Evolutionary conservation across 2,329 filamentous ascomycete species (phyloP).

Genomic region (Colletotrichum simmondsii): DNA sequence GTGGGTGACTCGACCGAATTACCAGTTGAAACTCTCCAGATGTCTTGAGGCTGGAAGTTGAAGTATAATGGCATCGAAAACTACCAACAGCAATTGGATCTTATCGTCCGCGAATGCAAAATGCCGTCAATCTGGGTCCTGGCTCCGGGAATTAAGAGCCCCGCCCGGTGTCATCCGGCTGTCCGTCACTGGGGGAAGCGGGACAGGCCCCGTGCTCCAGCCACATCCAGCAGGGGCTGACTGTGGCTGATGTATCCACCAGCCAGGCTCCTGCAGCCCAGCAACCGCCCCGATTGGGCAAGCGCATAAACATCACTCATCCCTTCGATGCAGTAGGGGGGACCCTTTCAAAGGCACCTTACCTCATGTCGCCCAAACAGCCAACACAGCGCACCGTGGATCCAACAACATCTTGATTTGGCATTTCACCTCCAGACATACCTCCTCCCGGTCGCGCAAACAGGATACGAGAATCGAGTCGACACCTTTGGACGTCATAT

Average conservation of each 20-base stretch:
- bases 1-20: neutral
- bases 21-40: neutral
- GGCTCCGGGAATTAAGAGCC: neutral
- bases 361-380: conserved; percentile 24
- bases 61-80: neutral
- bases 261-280: conserved; percentile 26
- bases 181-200: neutral
- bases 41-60: neutral
- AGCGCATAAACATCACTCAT: conserved; percentile 33
- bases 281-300: conserved; percentile 35
- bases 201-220: neutral
- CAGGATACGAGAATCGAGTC: neutral
- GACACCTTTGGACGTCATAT: conserved; percentile 12
- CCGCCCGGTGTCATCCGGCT: neutral
- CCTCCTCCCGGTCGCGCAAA: neutral
- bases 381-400: conserved; percentile 12
- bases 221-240: neutral
- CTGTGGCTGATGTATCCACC: conserved; percentile 16
- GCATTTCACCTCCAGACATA: neutral
- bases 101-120: neutral
- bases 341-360: conserved; percentile 28
- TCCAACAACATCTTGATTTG: neutral
- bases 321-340: conserved; percentile 7
- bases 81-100: neutral
- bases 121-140: neutral